Conservation (phyloP, 2,329 filamentous ascomycete genomes). For the Aurifilum marmelostoma region DNA sequence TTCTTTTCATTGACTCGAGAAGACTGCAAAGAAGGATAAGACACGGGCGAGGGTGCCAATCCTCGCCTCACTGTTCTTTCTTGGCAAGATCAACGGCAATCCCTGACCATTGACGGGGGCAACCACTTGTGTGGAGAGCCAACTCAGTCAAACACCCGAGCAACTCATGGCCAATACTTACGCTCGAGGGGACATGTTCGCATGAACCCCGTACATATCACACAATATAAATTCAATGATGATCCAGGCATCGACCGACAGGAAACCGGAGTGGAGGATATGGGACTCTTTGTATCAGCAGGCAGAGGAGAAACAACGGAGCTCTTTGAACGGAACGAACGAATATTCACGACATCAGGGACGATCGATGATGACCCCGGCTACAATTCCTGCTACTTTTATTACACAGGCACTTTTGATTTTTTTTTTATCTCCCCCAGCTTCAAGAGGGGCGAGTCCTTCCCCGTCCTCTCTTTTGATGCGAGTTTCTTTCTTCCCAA, state of each 20-base stretch:
- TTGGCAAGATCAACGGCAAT: neutral
- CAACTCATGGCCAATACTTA: neutral
- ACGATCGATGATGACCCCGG: neutral
- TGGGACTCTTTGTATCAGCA: neutral
- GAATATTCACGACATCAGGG: neutral
- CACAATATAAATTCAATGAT: neutral
- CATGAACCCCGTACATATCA: neutral
- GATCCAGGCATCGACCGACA: constrained; percentile 6
- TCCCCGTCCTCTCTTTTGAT: neutral
- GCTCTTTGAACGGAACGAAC: neutral
- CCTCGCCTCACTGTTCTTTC: neutral
- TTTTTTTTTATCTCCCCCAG: neutral
- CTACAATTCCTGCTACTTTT: neutral
- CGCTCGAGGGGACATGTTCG: neutral
- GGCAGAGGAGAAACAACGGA: neutral
- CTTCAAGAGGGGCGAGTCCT: neutral
- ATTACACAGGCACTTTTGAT: constrained; percentile 1
- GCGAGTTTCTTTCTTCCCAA: neutral
- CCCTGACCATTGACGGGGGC: neutral
- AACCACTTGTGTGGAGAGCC: neutral
- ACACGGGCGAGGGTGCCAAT: neutral
- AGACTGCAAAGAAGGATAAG: neutral
- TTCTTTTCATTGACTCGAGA: neutral
- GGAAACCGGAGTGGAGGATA: too few relatives aligned
- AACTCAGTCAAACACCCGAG: neutral